Evolutionary conservation across 1,139 yeast species (phyloP).

Genomic region (Casaregolazyma lundiana): DNA sequence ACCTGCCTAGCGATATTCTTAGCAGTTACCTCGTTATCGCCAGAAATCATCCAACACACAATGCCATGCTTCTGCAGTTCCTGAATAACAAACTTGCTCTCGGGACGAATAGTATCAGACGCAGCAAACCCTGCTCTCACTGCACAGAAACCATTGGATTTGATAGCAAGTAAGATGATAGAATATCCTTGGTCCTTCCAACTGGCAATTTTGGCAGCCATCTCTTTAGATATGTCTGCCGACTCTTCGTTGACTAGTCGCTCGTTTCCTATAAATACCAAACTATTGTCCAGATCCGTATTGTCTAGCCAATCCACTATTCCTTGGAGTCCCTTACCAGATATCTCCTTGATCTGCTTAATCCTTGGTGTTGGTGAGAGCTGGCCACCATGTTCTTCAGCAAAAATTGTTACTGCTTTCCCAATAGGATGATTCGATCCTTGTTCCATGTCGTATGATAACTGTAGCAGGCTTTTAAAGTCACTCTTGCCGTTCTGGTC

Average conservation of each 20-base stretch:
- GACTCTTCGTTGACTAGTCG: slow-evolving; percentile 45
- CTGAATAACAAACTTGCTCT: slow-evolving; percentile 50
- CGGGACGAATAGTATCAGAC: slow-evolving; percentile 62
- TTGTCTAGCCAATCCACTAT: slow-evolving; percentile 26
- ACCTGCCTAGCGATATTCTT: slow-evolving; percentile 60
- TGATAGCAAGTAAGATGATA: slow-evolving; percentile 51
- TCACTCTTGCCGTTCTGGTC: slow-evolving; percentile 20
- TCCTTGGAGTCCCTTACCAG: slow-evolving; percentile 59
- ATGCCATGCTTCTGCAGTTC: slow-evolving; percentile 44
- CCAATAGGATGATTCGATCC: slow-evolving; percentile 73
- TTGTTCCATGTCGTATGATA: slow-evolving; percentile 56
- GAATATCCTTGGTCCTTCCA: slow-evolving; percentile 69
- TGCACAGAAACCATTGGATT: slow-evolving; percentile 35
- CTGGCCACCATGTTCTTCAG: slow-evolving; percentile 30
- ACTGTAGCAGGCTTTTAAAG: slow-evolving; percentile 37
- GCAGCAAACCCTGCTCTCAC: slow-evolving; percentile 52
- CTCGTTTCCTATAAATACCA: slow-evolving; percentile 65
- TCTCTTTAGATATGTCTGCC: slow-evolving; percentile 31
- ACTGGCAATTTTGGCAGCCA: slow-evolving; percentile 34
- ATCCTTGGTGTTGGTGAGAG: slow-evolving; percentile 35
- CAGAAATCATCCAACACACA: slow-evolving; percentile 67
- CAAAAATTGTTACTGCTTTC: slow-evolving; percentile 48
- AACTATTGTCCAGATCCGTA: slow-evolving; percentile 14
- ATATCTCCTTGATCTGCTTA: slow-evolving; percentile 47
- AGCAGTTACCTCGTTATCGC: slow-evolving; percentile 68